These are phyloP conservation scores for Russula sp. DNA, from an alignment of 768 basidiomycete species.

Conservation along the genomic window DNA sequence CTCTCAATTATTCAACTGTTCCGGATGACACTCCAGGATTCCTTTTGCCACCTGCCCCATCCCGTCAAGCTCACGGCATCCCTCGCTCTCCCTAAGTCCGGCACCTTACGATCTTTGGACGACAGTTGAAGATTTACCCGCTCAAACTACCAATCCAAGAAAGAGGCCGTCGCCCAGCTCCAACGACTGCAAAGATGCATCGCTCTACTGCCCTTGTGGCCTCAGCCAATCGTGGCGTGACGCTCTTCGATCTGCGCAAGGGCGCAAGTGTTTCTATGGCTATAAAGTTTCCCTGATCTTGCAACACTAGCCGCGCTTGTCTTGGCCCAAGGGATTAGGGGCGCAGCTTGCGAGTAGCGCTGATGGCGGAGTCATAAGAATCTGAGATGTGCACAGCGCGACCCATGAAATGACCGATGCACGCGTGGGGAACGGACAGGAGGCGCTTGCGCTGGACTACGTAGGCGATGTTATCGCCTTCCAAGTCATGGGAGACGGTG, in stretches of 20 bases:
- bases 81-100: slow-evolving; percentile 6
- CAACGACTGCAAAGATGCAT: slow-evolving; percentile 14
- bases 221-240: slow-evolving; percentile 70
- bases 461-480: slow-evolving; percentile 24
- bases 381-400: slow-evolving; percentile 75
- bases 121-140: background rate
- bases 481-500: slow-evolving; percentile 27
- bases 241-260: slow-evolving; percentile 61
- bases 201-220: slow-evolving; percentile 42
- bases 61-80: background rate
- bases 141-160: slow-evolving; percentile 7
- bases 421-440: slow-evolving; percentile 49
- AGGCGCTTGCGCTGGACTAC: slow-evolving; percentile 48
- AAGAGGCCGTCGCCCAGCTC: slow-evolving; percentile 11
- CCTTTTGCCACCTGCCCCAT: too few species aligned
- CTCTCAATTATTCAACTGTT: too few species aligned
- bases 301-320: slow-evolving; percentile 62
- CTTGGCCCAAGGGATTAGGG: slow-evolving; percentile 24
- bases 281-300: slow-evolving; percentile 48
- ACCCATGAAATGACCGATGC: slow-evolving; percentile 61
- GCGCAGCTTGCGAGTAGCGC: slow-evolving; percentile 65
- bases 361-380: slow-evolving; percentile 69
- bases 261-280: slow-evolving; percentile 32
- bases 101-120: background rate
- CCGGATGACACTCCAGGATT: too few species aligned